Conservation (phyloP, 352 stramenopile genomes). For the Pseudoperonospora humuli region DNA sequence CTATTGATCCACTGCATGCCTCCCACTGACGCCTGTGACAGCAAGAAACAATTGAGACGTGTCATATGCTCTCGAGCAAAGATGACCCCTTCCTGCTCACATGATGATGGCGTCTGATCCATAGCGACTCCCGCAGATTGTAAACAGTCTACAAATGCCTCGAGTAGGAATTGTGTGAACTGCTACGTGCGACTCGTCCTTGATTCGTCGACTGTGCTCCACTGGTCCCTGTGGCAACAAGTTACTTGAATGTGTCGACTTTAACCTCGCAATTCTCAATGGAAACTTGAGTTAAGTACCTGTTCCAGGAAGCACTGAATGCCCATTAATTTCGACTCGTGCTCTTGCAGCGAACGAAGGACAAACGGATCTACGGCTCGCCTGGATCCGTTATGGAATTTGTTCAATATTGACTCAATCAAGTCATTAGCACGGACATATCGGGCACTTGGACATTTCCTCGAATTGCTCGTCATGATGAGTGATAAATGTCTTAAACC, state of each 20-base stretch:
- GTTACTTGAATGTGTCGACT: conserved; percentile 7
- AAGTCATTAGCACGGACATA: conserved; percentile 45
- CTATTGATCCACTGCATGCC: conserved; percentile 30
- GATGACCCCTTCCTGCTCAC: not conserved
- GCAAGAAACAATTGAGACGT: not conserved
- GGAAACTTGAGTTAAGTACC: conserved; percentile 13
- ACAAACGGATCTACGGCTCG: conserved; percentile 64
- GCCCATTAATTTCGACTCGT: conserved; percentile 50
- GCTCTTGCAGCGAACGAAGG: conserved; percentile 37
- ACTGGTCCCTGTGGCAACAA: conserved; percentile 31
- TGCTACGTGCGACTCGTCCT: conserved; percentile 20
- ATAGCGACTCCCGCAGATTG: conserved; percentile 46
- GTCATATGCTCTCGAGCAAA: not conserved
- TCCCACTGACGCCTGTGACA: conserved; percentile 56
- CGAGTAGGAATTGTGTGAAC: conserved; percentile 1
- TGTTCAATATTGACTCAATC: conserved; percentile 56
- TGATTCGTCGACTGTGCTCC: conserved; percentile 38
- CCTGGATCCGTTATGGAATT: conserved; percentile 63
- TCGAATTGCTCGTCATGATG: too few relatives aligned
- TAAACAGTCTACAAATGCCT: conserved; percentile 19
- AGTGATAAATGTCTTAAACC: too few relatives aligned
- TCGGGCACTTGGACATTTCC: too few relatives aligned
- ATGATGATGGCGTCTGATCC: conserved; percentile 49
- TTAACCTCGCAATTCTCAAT: not conserved
- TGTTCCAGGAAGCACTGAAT: conserved; percentile 73